Base-by-base conservation (phyloP, 2,329 filamentous ascomycete species). In the Metarhizium brunneum region DNA sequence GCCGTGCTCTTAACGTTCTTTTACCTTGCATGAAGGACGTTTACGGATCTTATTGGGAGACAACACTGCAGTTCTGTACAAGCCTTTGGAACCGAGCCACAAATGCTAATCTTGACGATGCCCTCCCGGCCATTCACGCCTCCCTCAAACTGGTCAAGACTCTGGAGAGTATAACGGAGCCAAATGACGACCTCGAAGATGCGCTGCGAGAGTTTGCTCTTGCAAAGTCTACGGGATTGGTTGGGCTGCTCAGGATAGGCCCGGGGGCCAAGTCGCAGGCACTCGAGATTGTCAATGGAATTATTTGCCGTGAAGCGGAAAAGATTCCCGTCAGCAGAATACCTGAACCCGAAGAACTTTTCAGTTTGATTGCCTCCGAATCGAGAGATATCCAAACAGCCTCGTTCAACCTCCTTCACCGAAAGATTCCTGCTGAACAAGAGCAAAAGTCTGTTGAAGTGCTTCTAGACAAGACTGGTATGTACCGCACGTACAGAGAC, bases 21-120 rank as follows among this genome's bases (percentile, higher is more conserved):
- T 70, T 96, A 0, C 88, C 89, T 2, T 81, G 80, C 45, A 86
- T 96, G 62, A 81, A 83, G 57, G 87, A 91, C 50, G 84, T 96
- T 1, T 96, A 96, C 63, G 94, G 92, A 0, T 83, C 88, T 0
- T 89, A 96, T 65, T 99, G 94, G 94, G 80, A 85, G 52, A 80
- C 80, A 50, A 70, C 79, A 0, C 70, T 90, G 18, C 75, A 81
- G 38, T 81, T 83, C 52, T 81, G 86, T 57, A 71, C 79, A 11
- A 69, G 72, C 7, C 70, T 84, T 0, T 88, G 86, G 84, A 71
- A 73, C 3, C 73, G 74, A 3, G 76, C 73, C 0, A 67, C 67
- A 11, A 68, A 69, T 2, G 73, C 76, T 6, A 58, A 69, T 1
- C 59, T 74, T 0, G 75, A 83, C 16, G 68, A 75, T 13, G 74